Base-by-base conservation (phyloP, 2,329 filamentous ascomycete species). In the Boeremia lycopersici region DNA sequence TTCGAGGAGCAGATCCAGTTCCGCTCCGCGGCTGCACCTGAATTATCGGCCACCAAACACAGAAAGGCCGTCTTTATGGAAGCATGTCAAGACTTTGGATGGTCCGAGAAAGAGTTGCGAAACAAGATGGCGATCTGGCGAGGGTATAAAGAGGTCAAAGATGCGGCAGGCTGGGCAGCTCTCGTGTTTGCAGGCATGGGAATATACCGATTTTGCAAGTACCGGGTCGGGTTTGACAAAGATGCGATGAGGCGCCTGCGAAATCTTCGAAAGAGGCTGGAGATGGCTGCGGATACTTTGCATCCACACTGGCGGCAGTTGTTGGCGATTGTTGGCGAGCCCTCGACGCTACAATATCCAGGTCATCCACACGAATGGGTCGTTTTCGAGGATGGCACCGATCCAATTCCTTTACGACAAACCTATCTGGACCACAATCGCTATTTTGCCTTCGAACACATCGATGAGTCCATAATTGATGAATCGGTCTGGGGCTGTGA, bases 161-260 rank as follows among this genome's bases (percentile, higher is more conserved):
- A 83, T 45, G 77, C 78, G 15, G 83, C 80, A 3, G 83, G 83
- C 3, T 85, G 82, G 82, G 79, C 77, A 2, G 77, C 81, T 10
- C 74, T 86, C 3, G 78, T 84, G 2, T 85, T 86, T 59, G 79
- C 83, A 4, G 82, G 83, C 30, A 81, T 82, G 71, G 83, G 83
- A 1, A 78, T 86, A 12, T 85, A 85, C 66, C 77, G 83, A 7
- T 83, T 85, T 67, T 85, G 82, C 78, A 86, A 86, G 63, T 85
- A 85, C 63, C 78, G 83, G 38, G 79, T 81, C 0, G 80, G 79
- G 4, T 84, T 85, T 62, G 77, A 78, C 36, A 75, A 77, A 5
- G 79, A 81, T 13, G 78, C 82, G 3, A 80, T 83, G 69, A 73
- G 77, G 31, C 77, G 77, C 2, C 71, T 85, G 6, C 73, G 74